Evolutionary conservation across 805 yeast species (phyloP), one percentile per base, ranked within the genome.

Genomic region (Saturnispora sanitii): DNA sequence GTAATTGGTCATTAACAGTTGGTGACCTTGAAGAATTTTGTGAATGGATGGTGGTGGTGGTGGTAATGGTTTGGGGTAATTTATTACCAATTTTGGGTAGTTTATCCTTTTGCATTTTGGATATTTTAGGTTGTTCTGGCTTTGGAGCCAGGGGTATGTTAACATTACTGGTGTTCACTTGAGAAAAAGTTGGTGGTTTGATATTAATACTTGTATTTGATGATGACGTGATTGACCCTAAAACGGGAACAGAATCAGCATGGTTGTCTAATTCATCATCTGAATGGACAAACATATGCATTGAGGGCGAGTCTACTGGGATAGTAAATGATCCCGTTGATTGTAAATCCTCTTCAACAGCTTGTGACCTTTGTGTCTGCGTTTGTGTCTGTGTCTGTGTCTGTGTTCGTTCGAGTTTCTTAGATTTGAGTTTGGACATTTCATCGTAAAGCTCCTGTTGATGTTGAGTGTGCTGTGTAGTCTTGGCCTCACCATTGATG

Each of bases 281-380:
- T 6, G 29, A 37, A 30, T 39, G 43, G 11, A 38, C 29, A 31
- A 35, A 35, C n/a, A 38, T 32, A 23, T 47, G 44, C 50, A 47
- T 47, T 16, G 50, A 44, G 4, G 52, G 55, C 1, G 58, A 51
- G 23, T 45, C 48, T 1, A 46, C 39, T 11, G 49, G 47, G 12
- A 47, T 47, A 0, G 54, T 48, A 19, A 45, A 47, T 11, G 46
- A 42, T 11, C 46, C 49, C 31, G 37, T 30, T 18, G 28, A 20
- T 26, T 31, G 34, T 31, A 25, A 8, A 40, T 17, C 37, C 2
- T 30, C 22, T 16, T 35, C 30, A n/a, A n/a, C n/a, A n/a, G n/a
- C n/a, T n/a, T n/a, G n/a, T n/a, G n/a, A n/a, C n/a, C n/a, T n/a
- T n/a, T n/a, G n/a, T n/a, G n/a, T n/a, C n/a, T 30, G 30, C 16